Conservation (phyloP, 73 alveolate genomes). For the Paramecium sexaurelia region DNA sequence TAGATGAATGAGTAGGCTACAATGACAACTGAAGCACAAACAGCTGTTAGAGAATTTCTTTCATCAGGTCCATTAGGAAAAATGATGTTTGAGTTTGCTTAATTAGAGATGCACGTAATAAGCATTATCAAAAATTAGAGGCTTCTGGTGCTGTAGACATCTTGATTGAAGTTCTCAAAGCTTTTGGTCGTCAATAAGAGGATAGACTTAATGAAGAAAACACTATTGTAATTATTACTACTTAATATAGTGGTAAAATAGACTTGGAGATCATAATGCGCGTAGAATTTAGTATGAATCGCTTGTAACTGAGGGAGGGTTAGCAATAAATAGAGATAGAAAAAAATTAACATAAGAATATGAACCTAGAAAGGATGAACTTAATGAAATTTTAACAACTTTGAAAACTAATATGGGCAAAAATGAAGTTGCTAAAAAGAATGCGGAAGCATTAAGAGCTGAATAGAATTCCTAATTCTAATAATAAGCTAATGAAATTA, state of each 20-base stretch:
- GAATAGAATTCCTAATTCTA: constrained; percentile 3
- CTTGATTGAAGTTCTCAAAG: constrained; percentile 57
- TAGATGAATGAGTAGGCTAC: background rate
- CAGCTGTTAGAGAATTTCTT: constrained; percentile 34
- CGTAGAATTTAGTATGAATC: constrained; percentile 47
- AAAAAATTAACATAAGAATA: constrained; percentile 23
- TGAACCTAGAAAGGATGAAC: constrained; percentile 45
- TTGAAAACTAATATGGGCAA: constrained; percentile 45
- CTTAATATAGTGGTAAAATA: background rate
- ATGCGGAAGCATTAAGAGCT: constrained; percentile 44
- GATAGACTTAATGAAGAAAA: constrained; percentile 39
- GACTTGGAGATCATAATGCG: constrained; percentile 55
- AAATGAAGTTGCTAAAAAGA: constrained; percentile 39
- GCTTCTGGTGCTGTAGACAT: constrained; percentile 60
- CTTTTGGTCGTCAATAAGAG: constrained; percentile 49
- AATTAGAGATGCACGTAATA: constrained; percentile 53
- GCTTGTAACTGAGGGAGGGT: constrained; percentile 1
- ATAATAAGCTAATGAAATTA: constrained; percentile 12
- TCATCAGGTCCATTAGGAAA: constrained; percentile 22
- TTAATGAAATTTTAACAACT: background rate
- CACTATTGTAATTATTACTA: background rate
- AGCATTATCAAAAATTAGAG: constrained; percentile 24
- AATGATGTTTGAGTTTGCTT: constrained; percentile 54
- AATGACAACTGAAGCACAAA: background rate
- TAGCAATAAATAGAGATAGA: constrained; percentile 51